A percentile compares a stretch with the other conserved stretches of the same genome.
Conservation (phyloP, 2,329 filamentous ascomycete species). For the Phoma herbarum region DNA sequence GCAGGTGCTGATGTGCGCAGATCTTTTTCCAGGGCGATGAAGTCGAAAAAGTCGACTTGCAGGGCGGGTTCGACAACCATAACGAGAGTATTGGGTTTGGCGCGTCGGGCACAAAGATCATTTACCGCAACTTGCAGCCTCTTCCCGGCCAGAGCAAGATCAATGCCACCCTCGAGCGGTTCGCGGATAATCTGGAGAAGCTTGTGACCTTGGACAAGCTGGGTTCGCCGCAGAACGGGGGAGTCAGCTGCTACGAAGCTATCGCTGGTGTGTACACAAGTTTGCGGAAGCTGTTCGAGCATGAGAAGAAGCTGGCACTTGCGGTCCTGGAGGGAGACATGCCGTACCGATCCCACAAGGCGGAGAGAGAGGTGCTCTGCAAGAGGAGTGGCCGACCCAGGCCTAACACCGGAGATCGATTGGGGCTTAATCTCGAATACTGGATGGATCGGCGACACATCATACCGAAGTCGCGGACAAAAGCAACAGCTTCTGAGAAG, state of each 20-base stretch:
- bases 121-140: conserved; percentile 71
- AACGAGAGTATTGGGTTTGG: conserved; percentile 59
- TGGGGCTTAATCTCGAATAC: conserved; percentile 79
- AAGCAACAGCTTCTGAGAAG: conserved; percentile 48
- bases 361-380: conserved; percentile 70
- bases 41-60: conserved; percentile 67
- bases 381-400: conserved; percentile 73
- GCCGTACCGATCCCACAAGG: conserved; percentile 55
- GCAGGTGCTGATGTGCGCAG: conserved; percentile 32
- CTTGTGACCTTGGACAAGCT: conserved; percentile 76
- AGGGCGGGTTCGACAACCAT: conserved; percentile 68
- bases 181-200: conserved; percentile 75
- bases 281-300: conserved; percentile 72
- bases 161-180: conserved; percentile 74
- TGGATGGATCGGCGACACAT: conserved; percentile 72
- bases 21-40: conserved; percentile 43
- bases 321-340: conserved; percentile 48
- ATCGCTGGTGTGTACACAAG: conserved; percentile 77
- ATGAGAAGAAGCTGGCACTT: conserved; percentile 66
- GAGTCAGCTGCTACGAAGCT: conserved; percentile 79
- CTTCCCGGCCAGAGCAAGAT: conserved; percentile 68
- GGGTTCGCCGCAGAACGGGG: conserved; percentile 66
- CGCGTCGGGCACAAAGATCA: conserved; percentile 68
- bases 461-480: conserved; percentile 29
- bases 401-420: conserved; percentile 72